Evolutionary conservation across 192 early-diverging fungal species (phyloP), one percentile per base, ranked within the genome.

Genomic region (Dissophora globulifera): DNA sequence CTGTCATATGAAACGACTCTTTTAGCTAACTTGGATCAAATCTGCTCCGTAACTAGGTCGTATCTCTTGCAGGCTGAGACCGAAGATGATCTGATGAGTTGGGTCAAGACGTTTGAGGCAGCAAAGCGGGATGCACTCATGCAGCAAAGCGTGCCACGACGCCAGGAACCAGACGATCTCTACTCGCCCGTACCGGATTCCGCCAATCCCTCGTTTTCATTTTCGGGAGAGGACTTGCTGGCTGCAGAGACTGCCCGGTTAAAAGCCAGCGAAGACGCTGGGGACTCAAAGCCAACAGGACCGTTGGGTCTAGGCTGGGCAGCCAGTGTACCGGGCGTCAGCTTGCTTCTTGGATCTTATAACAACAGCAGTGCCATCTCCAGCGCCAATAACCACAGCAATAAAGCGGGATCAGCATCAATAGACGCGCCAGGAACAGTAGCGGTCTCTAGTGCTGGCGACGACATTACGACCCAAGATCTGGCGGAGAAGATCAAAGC

Each of bases 51-150:
- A 33, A 49, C 31, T 71, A 83, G 62, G 31, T 75, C 80, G 1
- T 85, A 85, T 27, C 33, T 86, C 13, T 49, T 88, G 15, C 84
- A 86, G 71, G 91, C 91, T 5, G 90, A 93, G 65, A 91, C 83
- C 7, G 91, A 92, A 43, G 79, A 88, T 2, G 90, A 92, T 9
- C 74, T 91, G 80, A 64, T 76, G 40, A 82, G 80, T n/a, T 93
- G 91, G 91, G 85, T 91, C 22, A 62, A 63, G 12, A 76, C 74
- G 22, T 86, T 93, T 52, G 87, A 90, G 26, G 82, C 69, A 11
- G 84, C 90, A 23, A 92, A 91, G 50, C 51, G 74, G 10, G 58
- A 76, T 50, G 52, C 57, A 11, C 54, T 81, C 35, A 12, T 60
- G 17, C 63, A 67, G 33, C 76, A 79, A 12, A 40, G 35, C 40